Evolutionary conservation across 352 stramenopile genomes (phyloP), one percentile per base, ranked within the genome.

Genomic region (Phytophthora agathidicida): DNA sequence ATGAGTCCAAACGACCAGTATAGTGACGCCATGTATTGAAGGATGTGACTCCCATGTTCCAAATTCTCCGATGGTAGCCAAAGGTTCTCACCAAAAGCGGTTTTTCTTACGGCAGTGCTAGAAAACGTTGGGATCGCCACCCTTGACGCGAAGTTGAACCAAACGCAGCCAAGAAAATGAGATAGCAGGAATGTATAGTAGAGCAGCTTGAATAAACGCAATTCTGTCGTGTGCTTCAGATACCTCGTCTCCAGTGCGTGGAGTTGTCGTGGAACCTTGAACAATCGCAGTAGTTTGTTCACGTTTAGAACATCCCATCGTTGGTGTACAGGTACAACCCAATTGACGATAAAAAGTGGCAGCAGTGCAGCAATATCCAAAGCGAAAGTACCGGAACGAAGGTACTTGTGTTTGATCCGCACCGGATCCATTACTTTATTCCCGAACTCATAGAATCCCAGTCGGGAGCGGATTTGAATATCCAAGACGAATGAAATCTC

Each of bases 1-100:
- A 89, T 83, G n/a, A 89, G 67, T 0, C 71, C 82, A 49, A 89
- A 85, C 0, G 79, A 78, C 82, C 82, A 92, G 32, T 87, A 91
- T 1, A 89, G 32, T 0, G 77, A 87, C 2, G 70, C 45, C 30
- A 81, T 82, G 38, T 91, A 91, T 55, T 88, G 80, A 7, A 82
- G 31, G n/a, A 46, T 65, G 0, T 58, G 31, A 0, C 28, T 22
- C 0, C 53, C 65, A 17, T 71, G 17, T 31, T 77, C 61, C 8
- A 86, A 50, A 2, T 35, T 59, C 3, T 51, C 26, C 5, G 68
- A 69, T 6, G 77, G 80, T 6, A 82, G 49, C 75, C 75, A 88
- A 2, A 45, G 24, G 10, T 71, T 49, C 5, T 53, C 33, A 0
- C 77, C 77, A 28, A 83, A 82, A 10, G 58, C 45, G 23, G 27